Evolutionary conservation across 768 basidiomycete genomes (phyloP), one percentile per base, ranked within the genome.

Genomic region (Leccinum disarticulatum): DNA sequence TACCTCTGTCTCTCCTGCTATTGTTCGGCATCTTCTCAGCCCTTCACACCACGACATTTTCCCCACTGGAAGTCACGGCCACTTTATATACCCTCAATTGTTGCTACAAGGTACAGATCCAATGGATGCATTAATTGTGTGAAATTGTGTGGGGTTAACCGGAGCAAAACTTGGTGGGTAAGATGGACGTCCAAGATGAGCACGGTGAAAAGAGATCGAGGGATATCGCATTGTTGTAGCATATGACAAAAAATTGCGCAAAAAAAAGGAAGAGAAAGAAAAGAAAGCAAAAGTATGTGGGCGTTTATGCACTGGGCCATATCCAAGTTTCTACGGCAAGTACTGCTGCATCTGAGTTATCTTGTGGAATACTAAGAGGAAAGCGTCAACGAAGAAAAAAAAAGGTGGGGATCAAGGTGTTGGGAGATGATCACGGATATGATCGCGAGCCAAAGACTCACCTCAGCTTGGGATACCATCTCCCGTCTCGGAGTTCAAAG

Each of bases 381-480:
- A 47, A 49, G 49, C 53, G 63, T 61, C 17, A 57, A 55, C 4
- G 17, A 33, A 13, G 11, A 33, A 10, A 41, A 41, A 7, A 41
- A 46, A 46, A 5, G 5, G 19, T 1, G 36, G 15, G 15, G 15
- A 36, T 15, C 36, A 14, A 36, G 33, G 33, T 36, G 6, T 36
- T n/a, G n/a, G 13, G 22, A 46, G 49, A 41, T 17, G 5, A 22
- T 13, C 22, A 31, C 28, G 33, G 11, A 33, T 33, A 33, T 35
- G 13, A 35, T 35, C 13, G 33, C 33, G 5, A 35, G 33, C 13
- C 33, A 35, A 35, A 13, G 33, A 80, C 88, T 61, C 69, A 91
- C 90, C 74, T 77, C 64, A 98, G 76, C 70, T 87, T 91, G 2
- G 95, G 93, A 61, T 82, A 77, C 90, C 93, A 98, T 66, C 86